phyloP scores from a whole-genome alignment of 306 rosid genomes.

The Sicyos baderoa region DNA sequence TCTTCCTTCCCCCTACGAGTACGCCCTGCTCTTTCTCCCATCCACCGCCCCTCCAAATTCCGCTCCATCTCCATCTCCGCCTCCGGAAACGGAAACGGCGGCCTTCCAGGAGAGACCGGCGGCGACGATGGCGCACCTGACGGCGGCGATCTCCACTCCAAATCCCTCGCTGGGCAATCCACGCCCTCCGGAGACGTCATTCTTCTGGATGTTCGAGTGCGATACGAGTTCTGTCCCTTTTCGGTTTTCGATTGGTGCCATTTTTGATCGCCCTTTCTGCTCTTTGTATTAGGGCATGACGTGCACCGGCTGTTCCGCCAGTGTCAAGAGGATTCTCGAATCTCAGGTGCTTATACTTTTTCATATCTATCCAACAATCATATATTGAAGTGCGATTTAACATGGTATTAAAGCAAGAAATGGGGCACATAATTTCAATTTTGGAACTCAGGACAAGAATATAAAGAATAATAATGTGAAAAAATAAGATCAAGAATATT shows the following conservation, averaged over 20 bases:
- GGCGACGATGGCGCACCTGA: neutral
- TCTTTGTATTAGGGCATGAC: slow-evolving; percentile 37
- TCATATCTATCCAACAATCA: neutral
- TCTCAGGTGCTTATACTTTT: neutral
- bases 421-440: too few species aligned
- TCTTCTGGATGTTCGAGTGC: slow-evolving; percentile 15
- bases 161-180: slow-evolving; percentile 4
- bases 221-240: neutral
- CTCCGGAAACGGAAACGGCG: slow-evolving; percentile 9
- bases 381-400: neutral
- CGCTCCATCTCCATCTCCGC: neutral
- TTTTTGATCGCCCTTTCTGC: neutral
- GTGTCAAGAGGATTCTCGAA: slow-evolving; percentile 65
- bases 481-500: too few species aligned
- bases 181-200: slow-evolving; percentile 2
- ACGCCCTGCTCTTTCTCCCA: neutral
- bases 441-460: too few species aligned
- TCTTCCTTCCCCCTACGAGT: neutral
- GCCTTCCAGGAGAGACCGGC: slow-evolving; percentile 10
- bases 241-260: neutral
- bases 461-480: too few species aligned
- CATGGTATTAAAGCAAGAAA: too few species aligned
- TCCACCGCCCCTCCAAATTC: neutral
- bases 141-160: neutral
- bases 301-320: slow-evolving; percentile 75